Evolutionary conservation across 495 filamentous ascomycete species (phyloP), one percentile per base, ranked within the genome.

Genomic region (Neurospora sp.): DNA sequence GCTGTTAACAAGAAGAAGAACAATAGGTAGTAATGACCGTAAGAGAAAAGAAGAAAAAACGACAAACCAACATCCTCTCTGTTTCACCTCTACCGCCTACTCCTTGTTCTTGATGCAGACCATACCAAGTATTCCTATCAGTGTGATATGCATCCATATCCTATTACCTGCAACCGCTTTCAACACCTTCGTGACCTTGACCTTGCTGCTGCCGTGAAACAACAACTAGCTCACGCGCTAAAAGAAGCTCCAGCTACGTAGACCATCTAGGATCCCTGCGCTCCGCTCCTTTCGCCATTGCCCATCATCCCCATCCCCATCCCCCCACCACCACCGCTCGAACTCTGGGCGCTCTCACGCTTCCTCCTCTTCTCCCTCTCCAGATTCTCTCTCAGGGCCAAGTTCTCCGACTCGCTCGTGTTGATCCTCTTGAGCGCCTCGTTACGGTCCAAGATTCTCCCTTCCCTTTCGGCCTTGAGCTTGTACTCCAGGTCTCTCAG

Each of bases 381-480:
- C 44, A 97, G 77, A 81, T 91, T 87, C 71, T 83, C 86, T 74
- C 88, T 86, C 74, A 98, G 83, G 78, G 90, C 88, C 75, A 89
- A 86, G 77, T 94, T 95, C 82, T 96, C 92, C 14, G 86, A 85
- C 79, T 91, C 88, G 39, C 91, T 92, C 78, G 97, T 93, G 76
- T 94, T 92, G 35, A 99, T 85, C 75, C 96, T 85, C 85, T 93
- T 91, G 73, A 92, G 85, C 42, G 96, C 96, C 46, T 92, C 93
- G 38, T 84, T 90, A 27, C 95, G 89, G 83, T 99, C 96, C 61
- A 96, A 80, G 37, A 94, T 78, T 44, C 96, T 84, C n/a, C 89
- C 94, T 79, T 98, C 96, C 11, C 96, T 83, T 81, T 99, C 96
- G 22, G 90, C 89, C 77, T 97, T 97, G 38, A 99, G 85, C 75